Percentiles rank a stretch among this genome's conserved stretches.
These are phyloP conservation scores for Kwoniella sp. DNA, from an alignment of 768 basidiomycete species.

Conservation along the genomic window DNA sequence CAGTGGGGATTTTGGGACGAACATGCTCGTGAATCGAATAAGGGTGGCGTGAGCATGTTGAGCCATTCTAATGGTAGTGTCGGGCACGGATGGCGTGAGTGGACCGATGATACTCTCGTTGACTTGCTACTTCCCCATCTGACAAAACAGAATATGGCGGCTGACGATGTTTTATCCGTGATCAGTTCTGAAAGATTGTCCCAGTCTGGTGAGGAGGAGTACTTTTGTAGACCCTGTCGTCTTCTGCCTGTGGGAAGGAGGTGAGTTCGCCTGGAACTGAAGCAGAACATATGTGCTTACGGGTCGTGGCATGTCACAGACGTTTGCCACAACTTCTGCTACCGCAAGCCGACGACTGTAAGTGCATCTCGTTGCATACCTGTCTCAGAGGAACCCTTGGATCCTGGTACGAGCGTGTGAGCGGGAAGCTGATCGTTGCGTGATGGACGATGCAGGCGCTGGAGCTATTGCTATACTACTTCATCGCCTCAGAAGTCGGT, in stretches of 20 bases:
- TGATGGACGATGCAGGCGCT: conserved; percentile 61
- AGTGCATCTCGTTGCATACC: conserved; percentile 43
- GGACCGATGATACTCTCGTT: neutral
- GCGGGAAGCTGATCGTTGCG: conserved; percentile 11
- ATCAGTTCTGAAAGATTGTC: conserved; percentile 69
- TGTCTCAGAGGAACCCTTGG: no score
- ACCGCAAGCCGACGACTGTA: conserved; percentile 68
- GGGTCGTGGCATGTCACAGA: no score
- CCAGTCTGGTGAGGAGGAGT: conserved; percentile 69
- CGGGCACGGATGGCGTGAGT: conserved; percentile 73
- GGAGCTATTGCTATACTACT: conserved; percentile 81
- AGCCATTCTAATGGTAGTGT: conserved; percentile 92
- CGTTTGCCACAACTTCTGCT: conserved; percentile 88
- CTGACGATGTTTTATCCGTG: conserved; percentile 1
- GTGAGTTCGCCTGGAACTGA: conserved; percentile 57
- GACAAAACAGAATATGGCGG: neutral
- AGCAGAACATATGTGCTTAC: neutral
- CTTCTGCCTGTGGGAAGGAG: conserved; percentile 93
- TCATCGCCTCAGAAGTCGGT: conserved; percentile 83
- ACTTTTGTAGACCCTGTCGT: conserved; percentile 84
- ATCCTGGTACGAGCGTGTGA: conserved; percentile 51
- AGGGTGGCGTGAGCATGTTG: conserved; percentile 70
- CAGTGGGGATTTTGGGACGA: conserved; percentile 67
- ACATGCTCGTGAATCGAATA: conserved; percentile 8
- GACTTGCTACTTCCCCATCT: neutral